Percentiles rank a stretch among this genome's conserved stretches.
Conservation (phyloP, 2,329 filamentous ascomycete genomes). For the Xylaria sp. region DNA sequence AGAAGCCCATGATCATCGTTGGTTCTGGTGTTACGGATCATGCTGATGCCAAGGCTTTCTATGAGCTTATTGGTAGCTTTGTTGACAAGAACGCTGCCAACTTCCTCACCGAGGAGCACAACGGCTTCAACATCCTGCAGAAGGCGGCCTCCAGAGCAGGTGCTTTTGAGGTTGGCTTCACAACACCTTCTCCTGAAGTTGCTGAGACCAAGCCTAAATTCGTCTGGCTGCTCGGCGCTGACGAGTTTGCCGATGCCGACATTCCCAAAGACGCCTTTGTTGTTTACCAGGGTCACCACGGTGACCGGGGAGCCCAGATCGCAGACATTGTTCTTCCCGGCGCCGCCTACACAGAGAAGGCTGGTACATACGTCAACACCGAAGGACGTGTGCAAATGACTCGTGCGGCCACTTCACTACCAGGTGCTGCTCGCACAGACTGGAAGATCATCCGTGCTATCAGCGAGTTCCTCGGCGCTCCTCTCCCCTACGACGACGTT, state of each 20-base stretch:
- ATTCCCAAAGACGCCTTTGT: conserved; percentile 97
- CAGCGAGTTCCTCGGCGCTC: conserved; percentile 87
- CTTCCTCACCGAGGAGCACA: conserved; percentile 92
- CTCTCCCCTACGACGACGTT: conserved; percentile 93
- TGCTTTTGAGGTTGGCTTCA: conserved; percentile 96
- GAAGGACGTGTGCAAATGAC: conserved; percentile 96
- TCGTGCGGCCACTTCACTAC: conserved; percentile 86
- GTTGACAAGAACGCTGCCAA: conserved; percentile 91
- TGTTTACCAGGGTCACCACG: conserved; percentile 98
- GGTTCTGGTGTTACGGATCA: conserved; percentile 94
- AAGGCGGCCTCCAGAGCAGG: conserved; percentile 90
- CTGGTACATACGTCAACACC: conserved; percentile 95
- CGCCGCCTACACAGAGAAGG: conserved; percentile 96
- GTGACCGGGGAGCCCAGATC: conserved; percentile 90
- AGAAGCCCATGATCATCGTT: conserved; percentile 96
- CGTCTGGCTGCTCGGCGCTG: conserved; percentile 94
- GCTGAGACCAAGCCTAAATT: conserved; percentile 91
- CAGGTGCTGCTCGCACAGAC: conserved; percentile 90
- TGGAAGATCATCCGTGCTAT: conserved; percentile 98
- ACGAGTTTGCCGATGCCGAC: conserved; percentile 85
- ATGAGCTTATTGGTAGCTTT: conserved; percentile 88
- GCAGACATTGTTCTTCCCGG: conserved; percentile 94
- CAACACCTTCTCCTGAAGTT: conserved; percentile 81
- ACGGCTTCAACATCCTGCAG: conserved; percentile 97
- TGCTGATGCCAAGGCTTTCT: conserved; percentile 89